Conservation (phyloP, 1,284 basidiomycete species). For the Ganoderma boninense region DNA sequence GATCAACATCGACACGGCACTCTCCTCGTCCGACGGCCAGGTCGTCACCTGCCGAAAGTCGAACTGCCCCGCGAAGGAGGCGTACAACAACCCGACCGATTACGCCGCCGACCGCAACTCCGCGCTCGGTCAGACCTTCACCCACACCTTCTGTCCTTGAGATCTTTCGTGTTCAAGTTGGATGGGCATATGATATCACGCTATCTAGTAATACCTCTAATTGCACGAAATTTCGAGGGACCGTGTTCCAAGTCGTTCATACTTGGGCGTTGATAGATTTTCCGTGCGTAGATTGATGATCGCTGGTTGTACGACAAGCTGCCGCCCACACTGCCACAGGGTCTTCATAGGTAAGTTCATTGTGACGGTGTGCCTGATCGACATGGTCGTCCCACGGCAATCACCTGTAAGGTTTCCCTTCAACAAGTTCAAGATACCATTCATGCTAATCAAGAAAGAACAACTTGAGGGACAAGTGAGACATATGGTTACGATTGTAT, state of each 20-base stretch:
- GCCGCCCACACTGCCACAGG: too few species aligned
- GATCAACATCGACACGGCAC: conserved; percentile 6
- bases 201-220: not conserved
- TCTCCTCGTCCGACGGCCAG: conserved; percentile 1
- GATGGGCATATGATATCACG: not conserved
- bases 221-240: not conserved
- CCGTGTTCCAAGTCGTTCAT: not conserved
- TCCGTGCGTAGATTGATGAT: not conserved
- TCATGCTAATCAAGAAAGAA: too few species aligned
- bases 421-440: too few species aligned
- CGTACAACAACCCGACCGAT: conserved; percentile 2
- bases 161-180: not conserved
- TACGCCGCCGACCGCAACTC: conserved; percentile 7
- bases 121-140: conserved; percentile 3
- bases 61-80: conserved; percentile 2
- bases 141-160: conserved; percentile 8
- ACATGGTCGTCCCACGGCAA: too few species aligned
- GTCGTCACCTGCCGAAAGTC: not conserved
- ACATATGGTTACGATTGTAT: too few species aligned
- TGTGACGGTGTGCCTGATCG: too few species aligned
- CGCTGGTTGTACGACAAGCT: too few species aligned
- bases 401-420: too few species aligned
- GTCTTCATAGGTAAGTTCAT: too few species aligned
- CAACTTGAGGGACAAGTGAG: too few species aligned
- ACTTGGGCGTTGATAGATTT: not conserved